A percentile compares a stretch with the other conserved stretches of the same genome.
phyloP scores from a whole-genome alignment of 176 grass and related monocot genomes.

The Alopecurus myosuroides region DNA sequence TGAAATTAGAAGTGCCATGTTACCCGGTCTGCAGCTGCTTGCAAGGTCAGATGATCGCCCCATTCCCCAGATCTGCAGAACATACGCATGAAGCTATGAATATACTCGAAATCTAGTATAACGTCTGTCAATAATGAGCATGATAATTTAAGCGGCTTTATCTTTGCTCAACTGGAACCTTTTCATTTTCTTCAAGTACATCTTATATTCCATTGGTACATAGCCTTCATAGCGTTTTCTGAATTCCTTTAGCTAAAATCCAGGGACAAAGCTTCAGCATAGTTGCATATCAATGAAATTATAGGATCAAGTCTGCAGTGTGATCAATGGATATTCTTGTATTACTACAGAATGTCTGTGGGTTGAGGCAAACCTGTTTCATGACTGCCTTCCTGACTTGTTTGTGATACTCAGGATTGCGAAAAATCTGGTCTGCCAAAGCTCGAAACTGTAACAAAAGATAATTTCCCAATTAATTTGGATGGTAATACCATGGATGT shows the following conservation, averaged over 20 bases:
- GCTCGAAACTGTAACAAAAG: conserved; percentile 74
- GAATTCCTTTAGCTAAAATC: conserved; percentile 79
- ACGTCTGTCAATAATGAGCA: not conserved
- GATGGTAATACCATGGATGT: not conserved
- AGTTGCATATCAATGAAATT: conserved; percentile 13
- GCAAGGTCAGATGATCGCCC: conserved; percentile 92
- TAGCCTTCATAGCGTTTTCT: conserved; percentile 84
- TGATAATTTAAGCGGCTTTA: not conserved
- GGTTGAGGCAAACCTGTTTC: conserved; percentile 47
- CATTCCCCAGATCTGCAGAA: conserved; percentile 80
- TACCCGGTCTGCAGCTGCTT: conserved; percentile 90
- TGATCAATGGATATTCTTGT: not conserved
- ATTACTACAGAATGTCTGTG: not conserved
- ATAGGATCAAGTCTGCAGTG: not conserved
- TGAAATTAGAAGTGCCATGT: conserved; percentile 13
- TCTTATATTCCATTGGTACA: conserved; percentile 97
- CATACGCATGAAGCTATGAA: conserved; percentile 1
- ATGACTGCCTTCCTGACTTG: conserved; percentile 73
- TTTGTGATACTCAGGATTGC: conserved; percentile 91
- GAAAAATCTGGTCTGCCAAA: conserved; percentile 93
- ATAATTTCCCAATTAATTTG: not conserved
- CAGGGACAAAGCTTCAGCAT: not conserved
- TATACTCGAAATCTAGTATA: not conserved
- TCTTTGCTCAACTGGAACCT: conserved; percentile 46
- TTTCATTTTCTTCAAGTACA: conserved; percentile 93